Evolutionary conservation across 768 basidiomycete genomes (phyloP).

Genomic region (Macrolepiota dolichaula): DNA sequence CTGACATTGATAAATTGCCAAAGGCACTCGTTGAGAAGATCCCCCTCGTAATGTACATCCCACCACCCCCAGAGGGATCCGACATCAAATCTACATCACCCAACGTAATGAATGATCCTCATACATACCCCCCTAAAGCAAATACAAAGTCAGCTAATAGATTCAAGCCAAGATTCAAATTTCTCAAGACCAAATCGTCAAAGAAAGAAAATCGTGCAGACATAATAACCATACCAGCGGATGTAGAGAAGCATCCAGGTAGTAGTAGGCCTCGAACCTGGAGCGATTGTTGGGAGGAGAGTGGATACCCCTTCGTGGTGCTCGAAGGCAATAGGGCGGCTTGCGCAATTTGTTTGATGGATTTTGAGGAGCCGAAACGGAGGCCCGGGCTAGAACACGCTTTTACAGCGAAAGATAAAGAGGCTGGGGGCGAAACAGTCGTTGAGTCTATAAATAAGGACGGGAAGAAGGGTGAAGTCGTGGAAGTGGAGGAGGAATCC

Average conservation of each 20-base stretch:
- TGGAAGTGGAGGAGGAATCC: neutral
- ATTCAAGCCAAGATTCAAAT: constrained; percentile 49
- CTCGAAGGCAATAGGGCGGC: constrained; percentile 81
- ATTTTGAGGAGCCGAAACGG: constrained; percentile 72
- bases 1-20: constrained; percentile 74
- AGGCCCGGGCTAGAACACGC: constrained; percentile 13
- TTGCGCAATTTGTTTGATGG: constrained; percentile 82
- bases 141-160: constrained; percentile 18
- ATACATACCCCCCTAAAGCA: constrained; percentile 62
- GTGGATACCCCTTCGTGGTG: constrained; percentile 77
- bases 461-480: neutral
- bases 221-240: constrained; percentile 5
- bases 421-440: neutral
- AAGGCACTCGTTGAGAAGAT: constrained; percentile 73
- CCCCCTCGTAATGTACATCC: constrained; percentile 83
- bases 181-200: constrained; percentile 35
- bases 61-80: constrained; percentile 60
- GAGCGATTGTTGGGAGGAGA: constrained; percentile 78
- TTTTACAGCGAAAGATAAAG: neutral
- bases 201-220: constrained; percentile 13
- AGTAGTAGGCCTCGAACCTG: constrained; percentile 44
- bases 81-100: constrained; percentile 29
- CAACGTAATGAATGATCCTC: constrained; percentile 43
- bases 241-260: constrained; percentile 9
- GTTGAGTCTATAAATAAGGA: neutral